Base-by-base conservation (phyloP, 371 early-diverging fungal species). In the Sporodiniella umbellata region DNA sequence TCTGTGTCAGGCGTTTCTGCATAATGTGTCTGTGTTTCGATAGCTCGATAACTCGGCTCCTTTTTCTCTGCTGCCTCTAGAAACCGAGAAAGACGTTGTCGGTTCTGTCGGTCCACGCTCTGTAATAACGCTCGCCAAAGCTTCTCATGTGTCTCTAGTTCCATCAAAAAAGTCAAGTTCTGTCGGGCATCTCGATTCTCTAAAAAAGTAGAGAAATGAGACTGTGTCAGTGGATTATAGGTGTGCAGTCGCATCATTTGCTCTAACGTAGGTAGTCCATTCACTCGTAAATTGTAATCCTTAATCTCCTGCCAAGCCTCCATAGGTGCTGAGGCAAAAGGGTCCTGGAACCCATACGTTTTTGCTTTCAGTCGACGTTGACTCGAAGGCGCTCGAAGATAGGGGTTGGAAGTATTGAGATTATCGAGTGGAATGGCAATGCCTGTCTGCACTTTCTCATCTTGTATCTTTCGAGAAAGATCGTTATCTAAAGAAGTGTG, bases 261-360 rank as follows among this genome's bases (percentile, higher is more conserved):
- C 54, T 77, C 77, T 21, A 77, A 35, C n/a, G 77, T 77, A 0
- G 77, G 77, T 28, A 77, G 24, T 1, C 77, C 77, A 52, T 77
- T 72, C 2, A 71, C 73, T 37, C 58, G 51, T 21, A 77, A 48
- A 52, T 77, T 72, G 44, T 77, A 72, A 43, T 72, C 77, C 52
- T 73, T 72, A 38, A 73, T 73, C 37, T 70, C 69, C 49, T 72
- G 70, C 77, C 77, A 77, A 15, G 77, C 77, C 45, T 70, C 70
- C 55, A 73, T 66, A 18, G 77, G 77, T 8, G 69, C 68, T 7
- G 57, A 59, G 4, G 68, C 68, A 58, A 77, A 73, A 1, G 73
- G 73, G 48, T 77, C 73, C 8, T 56, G 45, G 24, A 61, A 70
- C 0, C 69, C 72, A 39, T 68, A 67, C 8, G 66, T 61, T 35